Percentiles rank a stretch among this genome's conserved stretches.
phyloP scores from a whole-genome alignment of 2,329 filamentous ascomycete species.

The Waltergamsia citrina region DNA sequence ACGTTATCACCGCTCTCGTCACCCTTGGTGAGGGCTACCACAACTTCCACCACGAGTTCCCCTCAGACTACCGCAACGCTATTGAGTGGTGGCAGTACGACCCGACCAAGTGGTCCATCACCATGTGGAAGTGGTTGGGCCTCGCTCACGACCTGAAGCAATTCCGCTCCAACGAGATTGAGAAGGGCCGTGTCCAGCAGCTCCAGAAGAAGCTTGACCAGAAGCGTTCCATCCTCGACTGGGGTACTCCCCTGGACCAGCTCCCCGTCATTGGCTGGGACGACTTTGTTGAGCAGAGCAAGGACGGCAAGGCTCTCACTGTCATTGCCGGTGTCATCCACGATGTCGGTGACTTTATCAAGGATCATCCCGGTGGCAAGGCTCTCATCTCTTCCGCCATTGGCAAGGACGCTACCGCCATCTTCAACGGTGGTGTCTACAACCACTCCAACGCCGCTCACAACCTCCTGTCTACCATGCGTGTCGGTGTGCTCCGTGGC shows the following conservation, averaged over 20 bases:
- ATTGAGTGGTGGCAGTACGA: constrained; percentile 90
- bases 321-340: constrained; percentile 79
- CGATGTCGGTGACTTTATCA: constrained; percentile 76
- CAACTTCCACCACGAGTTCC: constrained; percentile 95
- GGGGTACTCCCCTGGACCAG: constrained; percentile 78
- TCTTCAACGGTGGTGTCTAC: constrained; percentile 90
- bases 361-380: constrained; percentile 84
- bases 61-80: constrained; percentile 85
- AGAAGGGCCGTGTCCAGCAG: constrained; percentile 84
- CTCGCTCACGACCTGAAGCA: constrained; percentile 83
- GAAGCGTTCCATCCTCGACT: constrained; percentile 73
- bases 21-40: constrained; percentile 87
- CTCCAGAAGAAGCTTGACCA: constrained; percentile 88
- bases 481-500: constrained; percentile 76
- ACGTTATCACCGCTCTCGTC: constrained; percentile 75
- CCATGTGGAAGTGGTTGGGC: constrained; percentile 73
- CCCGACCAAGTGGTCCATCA: constrained; percentile 86
- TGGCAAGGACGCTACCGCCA: constrained; percentile 80
- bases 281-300: constrained; percentile 68
- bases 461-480: constrained; percentile 82
- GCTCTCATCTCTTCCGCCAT: constrained; percentile 74
- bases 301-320: constrained; percentile 66
- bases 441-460: constrained; percentile 84
- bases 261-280: constrained; percentile 82
- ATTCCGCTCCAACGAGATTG: constrained; percentile 86